phyloP scores from a whole-genome alignment of 768 basidiomycete species.

The Coprinopsis marcescibilis region DNA sequence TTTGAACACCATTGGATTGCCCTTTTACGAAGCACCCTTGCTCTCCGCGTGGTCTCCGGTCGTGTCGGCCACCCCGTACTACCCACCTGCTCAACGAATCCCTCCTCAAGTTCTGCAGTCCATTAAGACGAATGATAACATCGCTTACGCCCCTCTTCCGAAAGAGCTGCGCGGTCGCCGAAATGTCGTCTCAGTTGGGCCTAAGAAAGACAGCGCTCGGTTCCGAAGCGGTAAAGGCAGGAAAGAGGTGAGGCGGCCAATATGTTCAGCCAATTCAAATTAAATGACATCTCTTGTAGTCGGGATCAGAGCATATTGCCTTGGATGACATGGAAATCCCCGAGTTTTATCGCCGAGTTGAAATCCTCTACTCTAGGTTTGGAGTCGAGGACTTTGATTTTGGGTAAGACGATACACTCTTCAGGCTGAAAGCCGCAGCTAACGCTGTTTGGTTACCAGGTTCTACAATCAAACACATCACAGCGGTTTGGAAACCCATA shows the following conservation, averaged over 20 bases:
- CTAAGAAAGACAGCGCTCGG: constrained; percentile 55
- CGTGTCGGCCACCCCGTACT: constrained; percentile 34
- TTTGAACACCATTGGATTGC: constrained; percentile 83
- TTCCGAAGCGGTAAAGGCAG: constrained; percentile 80
- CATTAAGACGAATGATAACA: constrained; percentile 84
- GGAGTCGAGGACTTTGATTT: constrained; percentile 99
- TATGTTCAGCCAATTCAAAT: not conserved
- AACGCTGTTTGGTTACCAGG: constrained; percentile 30
- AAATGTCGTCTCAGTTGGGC: constrained; percentile 58
- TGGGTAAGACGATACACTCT: constrained; percentile 46
- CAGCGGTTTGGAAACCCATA: constrained; percentile 95
- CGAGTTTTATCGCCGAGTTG: constrained; percentile 81
- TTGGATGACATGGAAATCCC: constrained; percentile 62
- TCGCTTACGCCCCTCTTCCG: constrained; percentile 86
- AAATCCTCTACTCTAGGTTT: constrained; percentile 98
- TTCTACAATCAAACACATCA: constrained; percentile 91
- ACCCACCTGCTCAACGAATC: constrained; percentile 71
- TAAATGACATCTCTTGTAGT: constrained; percentile 16
- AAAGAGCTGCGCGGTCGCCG: constrained; percentile 80
- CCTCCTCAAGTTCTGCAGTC: constrained; percentile 69
- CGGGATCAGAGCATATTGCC: constrained; percentile 47
- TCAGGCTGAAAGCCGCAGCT: not conserved
- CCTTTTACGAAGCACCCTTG: constrained; percentile 68
- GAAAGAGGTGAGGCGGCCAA: constrained; percentile 35
- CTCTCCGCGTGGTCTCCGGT: constrained; percentile 65